Conservation (phyloP, 75 land plant species). For the Picea glauca region DNA sequence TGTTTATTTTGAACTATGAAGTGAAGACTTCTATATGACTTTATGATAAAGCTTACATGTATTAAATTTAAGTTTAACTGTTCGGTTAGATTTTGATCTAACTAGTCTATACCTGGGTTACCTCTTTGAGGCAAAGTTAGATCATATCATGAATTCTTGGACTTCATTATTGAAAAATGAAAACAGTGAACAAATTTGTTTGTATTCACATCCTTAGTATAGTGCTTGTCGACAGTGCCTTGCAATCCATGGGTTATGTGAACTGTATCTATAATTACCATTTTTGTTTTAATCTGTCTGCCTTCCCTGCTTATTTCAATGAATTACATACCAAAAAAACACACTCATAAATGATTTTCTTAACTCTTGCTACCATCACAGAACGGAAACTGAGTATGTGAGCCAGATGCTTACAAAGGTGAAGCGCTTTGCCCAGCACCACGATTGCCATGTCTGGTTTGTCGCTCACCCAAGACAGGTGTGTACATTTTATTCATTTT, state of each 20-base stretch:
- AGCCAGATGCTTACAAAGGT: constrained; percentile 92
- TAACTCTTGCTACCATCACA: constrained; percentile 17
- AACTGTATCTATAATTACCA: background rate
- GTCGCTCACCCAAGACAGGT: constrained; percentile 99
- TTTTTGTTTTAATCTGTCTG: background rate
- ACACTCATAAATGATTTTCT: no score
- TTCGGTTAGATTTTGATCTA: no score
- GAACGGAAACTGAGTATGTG: constrained; percentile 98
- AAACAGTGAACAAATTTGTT: no score
- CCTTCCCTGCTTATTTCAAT: no score
- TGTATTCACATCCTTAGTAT: no score
- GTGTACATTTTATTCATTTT: constrained; percentile 7
- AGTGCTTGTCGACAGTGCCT: no score
- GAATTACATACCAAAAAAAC: no score
- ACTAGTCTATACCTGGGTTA: no score
- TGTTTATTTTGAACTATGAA: background rate
- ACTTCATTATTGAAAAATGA: no score
- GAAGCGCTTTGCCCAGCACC: constrained; percentile 95
- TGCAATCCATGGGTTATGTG: background rate
- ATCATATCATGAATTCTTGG: background rate
- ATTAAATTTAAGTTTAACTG: background rate
- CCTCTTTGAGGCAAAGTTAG: background rate
- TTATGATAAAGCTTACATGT: background rate
- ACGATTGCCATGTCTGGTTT: constrained; percentile 98
- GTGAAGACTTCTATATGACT: background rate